Evolutionary conservation across 1,139 yeast species (phyloP).

Genomic region (Candida pseudocylindracea): DNA sequence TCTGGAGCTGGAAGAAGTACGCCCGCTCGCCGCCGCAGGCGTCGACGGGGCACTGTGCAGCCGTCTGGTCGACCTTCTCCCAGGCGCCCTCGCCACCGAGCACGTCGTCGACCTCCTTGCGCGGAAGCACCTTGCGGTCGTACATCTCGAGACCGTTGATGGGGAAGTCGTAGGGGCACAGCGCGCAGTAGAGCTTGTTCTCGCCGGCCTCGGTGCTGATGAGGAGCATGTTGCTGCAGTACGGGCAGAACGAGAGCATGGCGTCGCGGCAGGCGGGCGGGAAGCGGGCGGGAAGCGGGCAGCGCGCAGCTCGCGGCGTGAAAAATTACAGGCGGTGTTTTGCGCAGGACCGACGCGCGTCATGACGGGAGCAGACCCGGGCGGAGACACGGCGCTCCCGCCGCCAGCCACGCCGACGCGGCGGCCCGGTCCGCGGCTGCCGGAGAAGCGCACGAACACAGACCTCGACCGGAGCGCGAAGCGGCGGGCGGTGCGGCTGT

Average conservation of each 20-base stretch:
- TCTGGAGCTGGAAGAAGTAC: slow-evolving; percentile 89
- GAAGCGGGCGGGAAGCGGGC: background rate
- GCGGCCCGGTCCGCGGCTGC: slow-evolving; percentile 22
- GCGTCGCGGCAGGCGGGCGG: background rate
- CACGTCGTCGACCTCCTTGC: slow-evolving; percentile 90
- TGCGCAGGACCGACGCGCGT: background rate
- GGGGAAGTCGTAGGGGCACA: slow-evolving; percentile 89
- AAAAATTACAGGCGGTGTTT: no score
- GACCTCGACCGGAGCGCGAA: slow-evolving; percentile 29
- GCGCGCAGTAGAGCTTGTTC: slow-evolving; percentile 57
- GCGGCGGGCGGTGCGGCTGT: slow-evolving; percentile 17
- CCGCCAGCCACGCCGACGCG: slow-evolving; percentile 18
- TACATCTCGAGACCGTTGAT: slow-evolving; percentile 65
- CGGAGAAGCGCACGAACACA: slow-evolving; percentile 13
- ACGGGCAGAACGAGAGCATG: slow-evolving; percentile 88
- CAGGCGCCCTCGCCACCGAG: slow-evolving; percentile 95
- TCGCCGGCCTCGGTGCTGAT: slow-evolving; percentile 17
- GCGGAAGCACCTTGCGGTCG: slow-evolving; percentile 61
- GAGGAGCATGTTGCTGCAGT: slow-evolving; percentile 76
- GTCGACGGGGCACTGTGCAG: slow-evolving; percentile 77
- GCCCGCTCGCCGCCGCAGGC: slow-evolving; percentile 80
- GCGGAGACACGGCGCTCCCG: slow-evolving; percentile 2
- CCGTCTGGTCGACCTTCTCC: slow-evolving; percentile 91
- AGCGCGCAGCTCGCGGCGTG: no score
- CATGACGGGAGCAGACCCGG: background rate